Percentiles rank a stretch among this genome's conserved stretches.
These are phyloP conservation scores for Casuarina glauca DNA, from an alignment of 306 rosid genomes.

Conservation along the genomic window DNA sequence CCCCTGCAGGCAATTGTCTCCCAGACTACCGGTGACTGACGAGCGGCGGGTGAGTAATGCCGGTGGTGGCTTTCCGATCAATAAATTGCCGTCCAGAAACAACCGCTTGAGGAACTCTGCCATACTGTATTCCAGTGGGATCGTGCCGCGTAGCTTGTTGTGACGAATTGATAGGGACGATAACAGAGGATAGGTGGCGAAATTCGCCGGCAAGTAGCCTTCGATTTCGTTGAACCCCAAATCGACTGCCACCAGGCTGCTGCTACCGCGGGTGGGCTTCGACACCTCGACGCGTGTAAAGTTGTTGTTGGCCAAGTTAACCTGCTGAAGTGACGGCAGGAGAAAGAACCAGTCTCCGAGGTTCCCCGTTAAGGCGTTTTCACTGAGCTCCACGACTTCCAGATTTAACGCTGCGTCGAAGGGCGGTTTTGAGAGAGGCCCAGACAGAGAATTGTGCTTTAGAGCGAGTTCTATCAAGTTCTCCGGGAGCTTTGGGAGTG, in stretches of 20 bases:
- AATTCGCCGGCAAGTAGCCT: slow-evolving; percentile 65
- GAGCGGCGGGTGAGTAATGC: slow-evolving; percentile 40
- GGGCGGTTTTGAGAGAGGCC: slow-evolving; percentile 46
- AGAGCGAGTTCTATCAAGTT: slow-evolving; percentile 68
- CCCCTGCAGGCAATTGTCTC: slow-evolving; percentile 71
- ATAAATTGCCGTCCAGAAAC: slow-evolving; percentile 78
- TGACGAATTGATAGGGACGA: slow-evolving; percentile 70
- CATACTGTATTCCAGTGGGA: slow-evolving; percentile 59
- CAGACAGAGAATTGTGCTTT: slow-evolving; percentile 61
- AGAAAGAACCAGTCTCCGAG: slow-evolving; percentile 66
- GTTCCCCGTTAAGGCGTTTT: slow-evolving; percentile 55
- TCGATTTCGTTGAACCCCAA: slow-evolving; percentile 73
- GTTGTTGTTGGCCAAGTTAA: slow-evolving; percentile 66
- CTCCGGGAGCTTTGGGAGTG: slow-evolving; percentile 62
- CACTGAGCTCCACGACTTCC: slow-evolving; percentile 78
- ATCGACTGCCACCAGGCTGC: slow-evolving; percentile 74
- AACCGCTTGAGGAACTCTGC: slow-evolving; percentile 55
- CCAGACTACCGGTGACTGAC: slow-evolving; percentile 73
- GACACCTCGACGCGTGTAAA: slow-evolving; percentile 56
- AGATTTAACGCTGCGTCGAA: slow-evolving; percentile 49
- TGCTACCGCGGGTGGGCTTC: slow-evolving; percentile 23
- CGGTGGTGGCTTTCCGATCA: slow-evolving; percentile 75
- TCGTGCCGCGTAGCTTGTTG: slow-evolving; percentile 72
- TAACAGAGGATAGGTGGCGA: slow-evolving; percentile 51
- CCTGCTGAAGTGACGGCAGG: slow-evolving; percentile 70